Evolutionary conservation across 2,329 filamentous ascomycete species (phyloP).

Genomic region (Akanthomyces muscarius): DNA sequence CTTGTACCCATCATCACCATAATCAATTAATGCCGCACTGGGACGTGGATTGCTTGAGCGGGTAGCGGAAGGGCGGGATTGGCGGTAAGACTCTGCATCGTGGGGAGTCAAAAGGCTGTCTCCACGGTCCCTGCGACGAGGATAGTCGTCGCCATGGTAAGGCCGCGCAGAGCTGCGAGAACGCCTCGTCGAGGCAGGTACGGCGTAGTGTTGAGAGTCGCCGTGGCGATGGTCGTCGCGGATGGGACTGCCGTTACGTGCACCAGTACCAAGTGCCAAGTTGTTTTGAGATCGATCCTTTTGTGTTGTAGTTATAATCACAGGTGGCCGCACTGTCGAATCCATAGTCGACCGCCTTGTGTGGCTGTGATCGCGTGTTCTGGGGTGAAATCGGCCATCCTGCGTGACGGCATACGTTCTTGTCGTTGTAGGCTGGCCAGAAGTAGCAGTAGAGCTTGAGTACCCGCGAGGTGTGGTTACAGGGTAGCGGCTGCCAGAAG

Average conservation of each 20-base stretch:
- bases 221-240: slow-evolving; percentile 49
- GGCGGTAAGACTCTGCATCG: slow-evolving; percentile 44
- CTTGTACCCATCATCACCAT: slow-evolving; percentile 57
- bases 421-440: slow-evolving; percentile 40
- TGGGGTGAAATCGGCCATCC: slow-evolving; percentile 45
- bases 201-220: slow-evolving; percentile 33
- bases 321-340: slow-evolving; percentile 45
- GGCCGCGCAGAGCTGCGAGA: slow-evolving; percentile 45
- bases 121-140: slow-evolving; percentile 46
- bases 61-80: slow-evolving; percentile 41
- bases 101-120: slow-evolving; percentile 39
- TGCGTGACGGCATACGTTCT: slow-evolving; percentile 55
- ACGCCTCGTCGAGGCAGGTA: slow-evolving; percentile 33
- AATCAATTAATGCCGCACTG: slow-evolving; percentile 44
- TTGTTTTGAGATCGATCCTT: slow-evolving; percentile 38
- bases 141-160: slow-evolving; percentile 50
- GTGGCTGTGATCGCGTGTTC: slow-evolving; percentile 45
- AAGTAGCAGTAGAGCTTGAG: slow-evolving; percentile 31
- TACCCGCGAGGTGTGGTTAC: slow-evolving; percentile 32
- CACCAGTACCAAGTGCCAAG: slow-evolving; percentile 36
- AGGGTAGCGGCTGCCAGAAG: slow-evolving; percentile 35
- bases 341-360: slow-evolving; percentile 52
- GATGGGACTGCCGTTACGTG: slow-evolving; percentile 42
- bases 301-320: slow-evolving; percentile 55
- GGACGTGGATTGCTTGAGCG: slow-evolving; percentile 44